A percentile compares a stretch with the other conserved stretches of the same genome.
Conservation (phyloP, 2,329 filamentous ascomycete genomes). For the Neopestalotiopsis sp. region DNA sequence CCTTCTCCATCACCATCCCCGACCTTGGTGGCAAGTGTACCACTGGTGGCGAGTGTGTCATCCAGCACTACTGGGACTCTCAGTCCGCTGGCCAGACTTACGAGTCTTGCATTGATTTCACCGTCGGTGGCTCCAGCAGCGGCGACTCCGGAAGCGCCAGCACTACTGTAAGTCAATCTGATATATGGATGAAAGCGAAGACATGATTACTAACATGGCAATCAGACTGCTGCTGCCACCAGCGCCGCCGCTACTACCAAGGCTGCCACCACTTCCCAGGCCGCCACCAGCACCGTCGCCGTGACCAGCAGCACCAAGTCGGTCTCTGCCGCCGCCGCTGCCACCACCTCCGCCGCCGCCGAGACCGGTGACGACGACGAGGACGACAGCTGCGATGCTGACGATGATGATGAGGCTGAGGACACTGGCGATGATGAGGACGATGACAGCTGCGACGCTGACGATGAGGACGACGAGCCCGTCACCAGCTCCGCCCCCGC, state of each 20-base stretch:
- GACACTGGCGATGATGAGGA: slow-evolving; percentile 12
- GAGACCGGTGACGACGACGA: slow-evolving; percentile 8
- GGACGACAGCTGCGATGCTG: slow-evolving; percentile 23
- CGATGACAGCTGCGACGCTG: slow-evolving; percentile 25
- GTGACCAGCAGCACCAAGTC: not conserved
- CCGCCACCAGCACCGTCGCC: not conserved
- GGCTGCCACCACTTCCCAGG: slow-evolving; percentile 1
- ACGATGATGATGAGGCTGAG: slow-evolving; percentile 19
- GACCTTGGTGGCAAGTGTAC: slow-evolving; percentile 49
- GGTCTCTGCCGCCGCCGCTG: not conserved
- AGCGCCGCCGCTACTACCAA: slow-evolving; percentile 8
- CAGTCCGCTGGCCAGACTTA: slow-evolving; percentile 35
- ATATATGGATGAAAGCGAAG: not conserved
- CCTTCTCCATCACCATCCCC: slow-evolving; percentile 60
- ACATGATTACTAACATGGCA: not conserved
- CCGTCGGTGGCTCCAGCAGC: slow-evolving; percentile 18
- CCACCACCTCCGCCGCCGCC: slow-evolving; percentile 3
- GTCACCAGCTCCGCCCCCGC: slow-evolving; percentile 16
- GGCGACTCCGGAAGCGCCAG: not conserved
- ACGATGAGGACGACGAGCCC: slow-evolving; percentile 18
- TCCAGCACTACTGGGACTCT: slow-evolving; percentile 61
- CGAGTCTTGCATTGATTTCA: slow-evolving; percentile 25
- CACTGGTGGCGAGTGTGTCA: slow-evolving; percentile 50
- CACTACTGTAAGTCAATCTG: slow-evolving; percentile 6
- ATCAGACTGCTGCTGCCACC: not conserved